Conservation (phyloP, 306 rosid species). For the Vicia sativa region DNA sequence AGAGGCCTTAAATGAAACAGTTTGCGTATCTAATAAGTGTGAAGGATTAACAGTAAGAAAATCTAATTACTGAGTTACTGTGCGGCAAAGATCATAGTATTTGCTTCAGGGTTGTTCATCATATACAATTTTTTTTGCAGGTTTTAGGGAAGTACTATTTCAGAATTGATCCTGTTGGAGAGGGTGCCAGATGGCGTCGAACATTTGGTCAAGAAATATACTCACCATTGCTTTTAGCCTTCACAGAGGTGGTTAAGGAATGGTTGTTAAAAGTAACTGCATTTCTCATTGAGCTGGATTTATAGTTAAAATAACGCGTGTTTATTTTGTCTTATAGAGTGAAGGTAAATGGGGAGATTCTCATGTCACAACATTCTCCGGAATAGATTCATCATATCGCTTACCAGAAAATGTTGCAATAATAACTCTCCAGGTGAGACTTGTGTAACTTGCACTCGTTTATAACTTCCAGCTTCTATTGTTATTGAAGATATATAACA, state of each 20-base stretch:
- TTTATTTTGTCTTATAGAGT: conserved; percentile 47
- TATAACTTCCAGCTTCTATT: conserved; percentile 12
- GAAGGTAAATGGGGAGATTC: conserved; percentile 63
- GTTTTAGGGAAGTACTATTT: conserved; percentile 76
- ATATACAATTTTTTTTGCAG: conserved; percentile 45
- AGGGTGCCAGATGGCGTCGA: conserved; percentile 97
- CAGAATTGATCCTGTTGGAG: conserved; percentile 79
- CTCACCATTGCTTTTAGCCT: conserved; percentile 87
- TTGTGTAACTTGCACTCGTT: conserved; percentile 3
- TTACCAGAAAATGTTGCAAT: conserved; percentile 76
- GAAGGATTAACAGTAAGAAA: conserved; percentile 76
- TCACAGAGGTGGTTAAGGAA: conserved; percentile 64
- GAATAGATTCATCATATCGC: conserved; percentile 59
- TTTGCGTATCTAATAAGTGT: conserved; percentile 66
- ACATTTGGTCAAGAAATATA: conserved; percentile 88
- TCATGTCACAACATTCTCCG: conserved; percentile 60
- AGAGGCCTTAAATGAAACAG: conserved; percentile 86
- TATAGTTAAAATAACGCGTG: conserved; percentile 3
- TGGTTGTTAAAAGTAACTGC: conserved; percentile 29
- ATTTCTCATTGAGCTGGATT: background rate
- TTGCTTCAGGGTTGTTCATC: conserved; percentile 19
- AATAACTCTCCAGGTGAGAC: conserved; percentile 71
- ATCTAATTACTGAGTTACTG: conserved; percentile 22
- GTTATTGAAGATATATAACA: background rate
- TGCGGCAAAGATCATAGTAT: conserved; percentile 24